Evolutionary conservation across 2,329 filamentous ascomycete species (phyloP).

Genomic region (Sporothrix globosa): DNA sequence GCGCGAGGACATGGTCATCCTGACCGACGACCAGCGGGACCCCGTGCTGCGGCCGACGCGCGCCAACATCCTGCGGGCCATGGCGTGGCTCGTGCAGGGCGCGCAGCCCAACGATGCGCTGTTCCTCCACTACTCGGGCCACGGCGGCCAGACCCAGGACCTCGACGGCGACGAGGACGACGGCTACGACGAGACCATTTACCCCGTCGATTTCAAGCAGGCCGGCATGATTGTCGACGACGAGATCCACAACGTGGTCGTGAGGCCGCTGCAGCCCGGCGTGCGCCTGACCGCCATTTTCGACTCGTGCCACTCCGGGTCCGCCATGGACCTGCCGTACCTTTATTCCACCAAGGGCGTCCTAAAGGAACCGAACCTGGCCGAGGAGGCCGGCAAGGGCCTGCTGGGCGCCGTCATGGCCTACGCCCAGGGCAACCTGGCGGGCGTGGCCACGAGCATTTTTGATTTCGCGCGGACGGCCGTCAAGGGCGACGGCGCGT

Average conservation of each 20-base stretch:
- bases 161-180: conserved; percentile 76
- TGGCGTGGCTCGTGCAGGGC: conserved; percentile 74
- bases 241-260: conserved; percentile 77
- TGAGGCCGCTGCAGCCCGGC: conserved; percentile 58
- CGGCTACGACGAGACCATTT: conserved; percentile 77
- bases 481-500: conserved; percentile 85
- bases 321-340: conserved; percentile 67
- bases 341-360: conserved; percentile 71
- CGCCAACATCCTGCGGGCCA: conserved; percentile 72
- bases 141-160: conserved; percentile 76
- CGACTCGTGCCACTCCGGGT: conserved; percentile 69
- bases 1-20: conserved; percentile 76
- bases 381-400: conserved; percentile 68
- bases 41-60: conserved; percentile 74
- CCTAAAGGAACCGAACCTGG: conserved; percentile 69
- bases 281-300: conserved; percentile 66
- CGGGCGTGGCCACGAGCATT: conserved; percentile 77
- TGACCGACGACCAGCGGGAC: conserved; percentile 75
- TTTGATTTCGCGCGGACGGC: conserved; percentile 60
- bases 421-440: conserved; percentile 72
- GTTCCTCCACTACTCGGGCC: conserved; percentile 78
- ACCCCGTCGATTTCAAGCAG: conserved; percentile 71
- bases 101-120: conserved; percentile 74
- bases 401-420: conserved; percentile 63
- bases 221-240: conserved; percentile 82